phyloP scores from a whole-genome alignment of 306 rosid species.

The Trifolium pratense region DNA sequence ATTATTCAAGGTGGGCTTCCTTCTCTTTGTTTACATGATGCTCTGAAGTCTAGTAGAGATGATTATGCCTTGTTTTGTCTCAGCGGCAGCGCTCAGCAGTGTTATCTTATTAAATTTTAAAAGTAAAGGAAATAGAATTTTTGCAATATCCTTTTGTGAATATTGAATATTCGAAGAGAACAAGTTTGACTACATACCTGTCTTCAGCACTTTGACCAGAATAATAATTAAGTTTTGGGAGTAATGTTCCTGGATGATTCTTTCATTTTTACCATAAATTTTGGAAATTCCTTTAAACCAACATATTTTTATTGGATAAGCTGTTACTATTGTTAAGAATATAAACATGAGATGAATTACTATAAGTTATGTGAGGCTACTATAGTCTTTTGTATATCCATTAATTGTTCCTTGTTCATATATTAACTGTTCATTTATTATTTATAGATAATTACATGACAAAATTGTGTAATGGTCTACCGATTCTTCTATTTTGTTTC shows the following conservation, averaged over 20 bases:
- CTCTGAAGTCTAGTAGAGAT: slow-evolving; percentile 3
- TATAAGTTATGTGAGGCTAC: background rate
- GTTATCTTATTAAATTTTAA: slow-evolving; percentile 13
- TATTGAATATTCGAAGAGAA: background rate
- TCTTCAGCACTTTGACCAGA: slow-evolving; percentile 4
- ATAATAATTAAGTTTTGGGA: background rate
- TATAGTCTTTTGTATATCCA: background rate
- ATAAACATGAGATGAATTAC: slow-evolving; percentile 3
- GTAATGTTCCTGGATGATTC: background rate
- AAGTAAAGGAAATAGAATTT: background rate
- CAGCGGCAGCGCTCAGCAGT: background rate
- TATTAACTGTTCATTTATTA: background rate
- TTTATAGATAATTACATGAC: too few relatives aligned
- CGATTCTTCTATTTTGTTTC: background rate
- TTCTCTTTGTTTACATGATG: slow-evolving; percentile 8
- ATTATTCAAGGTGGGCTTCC: slow-evolving; percentile 72
- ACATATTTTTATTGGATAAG: slow-evolving; percentile 5
- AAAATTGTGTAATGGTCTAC: background rate
- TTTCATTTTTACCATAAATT: background rate
- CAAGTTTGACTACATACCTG: slow-evolving; percentile 13
- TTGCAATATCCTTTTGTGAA: background rate
- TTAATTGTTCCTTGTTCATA: slow-evolving; percentile 3
- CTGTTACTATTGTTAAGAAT: slow-evolving; percentile 13
- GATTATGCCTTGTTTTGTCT: slow-evolving; percentile 17
- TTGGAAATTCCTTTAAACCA: slow-evolving; percentile 13